phyloP scores from a whole-genome alignment of 768 basidiomycete genomes.

The Phanerochaete carnosa region DNA sequence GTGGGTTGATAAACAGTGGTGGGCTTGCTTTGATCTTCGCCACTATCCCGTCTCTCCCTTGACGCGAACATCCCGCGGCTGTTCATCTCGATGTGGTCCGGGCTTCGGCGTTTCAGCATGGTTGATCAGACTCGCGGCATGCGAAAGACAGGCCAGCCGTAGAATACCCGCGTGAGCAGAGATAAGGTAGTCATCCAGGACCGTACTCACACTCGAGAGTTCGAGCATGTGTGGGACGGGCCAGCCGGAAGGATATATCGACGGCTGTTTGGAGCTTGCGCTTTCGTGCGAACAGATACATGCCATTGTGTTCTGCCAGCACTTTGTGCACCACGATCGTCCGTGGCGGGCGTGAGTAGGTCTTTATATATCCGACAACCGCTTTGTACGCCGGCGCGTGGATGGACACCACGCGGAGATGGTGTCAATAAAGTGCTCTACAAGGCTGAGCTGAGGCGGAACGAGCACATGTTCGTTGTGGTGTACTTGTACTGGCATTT shows the following conservation, averaged over 20 bases:
- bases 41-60: conserved; percentile 15
- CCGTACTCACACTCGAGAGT: conserved; percentile 58
- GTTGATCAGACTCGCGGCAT: conserved; percentile 54
- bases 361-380: conserved; percentile 55
- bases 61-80: conserved; percentile 49
- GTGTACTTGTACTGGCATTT: conserved; percentile 57
- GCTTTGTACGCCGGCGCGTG: conserved; percentile 60
- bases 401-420: conserved; percentile 44
- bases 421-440: conserved; percentile 69
- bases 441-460: conserved; percentile 52
- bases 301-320: too few species aligned
- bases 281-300: conserved; percentile 53
- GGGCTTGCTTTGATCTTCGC: conserved; percentile 4
- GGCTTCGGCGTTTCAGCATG: conserved; percentile 41
- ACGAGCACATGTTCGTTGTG: conserved; percentile 57
- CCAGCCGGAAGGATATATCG: conserved; percentile 50
- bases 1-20: too few species aligned
- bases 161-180: conserved; percentile 53
- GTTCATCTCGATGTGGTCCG: conserved; percentile 46
- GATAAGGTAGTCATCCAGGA: conserved; percentile 47
- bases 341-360: conserved; percentile 49
- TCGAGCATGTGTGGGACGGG: conserved; percentile 61
- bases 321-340: too few species aligned
- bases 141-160: conserved; percentile 58
- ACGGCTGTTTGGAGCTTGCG: conserved; percentile 56